Conservation (phyloP, 2,329 filamentous ascomycete genomes). For the Pseudopyrenochaeta lycopersici region DNA sequence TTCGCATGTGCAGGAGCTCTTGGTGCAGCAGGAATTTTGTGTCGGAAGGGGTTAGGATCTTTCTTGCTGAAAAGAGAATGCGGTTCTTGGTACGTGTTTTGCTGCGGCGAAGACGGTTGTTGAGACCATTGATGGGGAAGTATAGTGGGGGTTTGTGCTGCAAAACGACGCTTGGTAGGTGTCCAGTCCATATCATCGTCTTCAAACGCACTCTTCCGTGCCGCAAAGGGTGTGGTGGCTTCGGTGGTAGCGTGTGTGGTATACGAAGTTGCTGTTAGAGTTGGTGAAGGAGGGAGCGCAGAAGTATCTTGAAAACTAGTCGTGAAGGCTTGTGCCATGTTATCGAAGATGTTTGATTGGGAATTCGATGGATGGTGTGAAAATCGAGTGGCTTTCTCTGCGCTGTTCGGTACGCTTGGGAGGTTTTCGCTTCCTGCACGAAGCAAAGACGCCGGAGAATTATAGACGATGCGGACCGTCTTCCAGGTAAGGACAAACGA, state of each 20-base stretch:
- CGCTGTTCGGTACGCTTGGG: conserved; percentile 26
- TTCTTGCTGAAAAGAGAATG: conserved; percentile 35
- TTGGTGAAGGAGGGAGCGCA: conserved; percentile 44
- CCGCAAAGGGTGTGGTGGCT: conserved; percentile 31
- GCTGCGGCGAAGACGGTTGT: conserved; percentile 12
- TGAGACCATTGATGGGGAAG: conserved; percentile 27
- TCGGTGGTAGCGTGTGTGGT: conserved; percentile 36
- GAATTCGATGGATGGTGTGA: conserved; percentile 35
- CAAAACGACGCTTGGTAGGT: conserved; percentile 55
- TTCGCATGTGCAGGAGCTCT: conserved; percentile 70
- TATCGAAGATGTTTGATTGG: conserved; percentile 41
- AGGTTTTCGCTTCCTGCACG: conserved; percentile 35
- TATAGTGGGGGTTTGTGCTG: conserved; percentile 18
- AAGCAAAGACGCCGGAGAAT: conserved; percentile 41
- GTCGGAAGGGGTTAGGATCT: conserved; percentile 70
- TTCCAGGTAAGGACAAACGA: conserved; percentile 52
- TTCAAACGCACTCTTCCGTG: conserved; percentile 15
- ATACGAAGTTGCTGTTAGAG: conserved; percentile 33
- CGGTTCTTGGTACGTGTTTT: conserved; percentile 9
- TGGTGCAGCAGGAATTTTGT: conserved; percentile 74
- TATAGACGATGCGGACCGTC: conserved; percentile 66
- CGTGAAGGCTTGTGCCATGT: conserved; percentile 49
- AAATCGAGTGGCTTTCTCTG: conserved; percentile 29
- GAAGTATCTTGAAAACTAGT: conserved; percentile 47
- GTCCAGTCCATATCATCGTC: conserved; percentile 79